Evolutionary conservation across 208 protist genomes (phyloP).

Genomic region (Trypanosoma mega): DNA sequence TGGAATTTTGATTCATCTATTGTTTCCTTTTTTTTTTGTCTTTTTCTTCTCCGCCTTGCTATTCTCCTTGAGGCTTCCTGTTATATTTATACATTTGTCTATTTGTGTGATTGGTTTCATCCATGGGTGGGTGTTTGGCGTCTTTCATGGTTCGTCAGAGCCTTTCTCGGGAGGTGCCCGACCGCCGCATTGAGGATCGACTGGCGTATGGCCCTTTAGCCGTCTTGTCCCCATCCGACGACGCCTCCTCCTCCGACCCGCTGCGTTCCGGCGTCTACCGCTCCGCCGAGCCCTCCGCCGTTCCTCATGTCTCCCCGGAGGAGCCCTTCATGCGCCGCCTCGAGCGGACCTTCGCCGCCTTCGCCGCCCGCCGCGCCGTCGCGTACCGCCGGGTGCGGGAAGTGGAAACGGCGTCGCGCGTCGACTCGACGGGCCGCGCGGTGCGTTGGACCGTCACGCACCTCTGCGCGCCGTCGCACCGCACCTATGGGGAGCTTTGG

Average conservation of each 20-base stretch:
- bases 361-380: no score
- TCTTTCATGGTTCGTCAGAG: constrained; percentile 46
- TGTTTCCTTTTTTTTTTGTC: constrained; percentile 10
- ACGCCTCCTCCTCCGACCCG: constrained; percentile 38
- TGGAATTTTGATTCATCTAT: no score
- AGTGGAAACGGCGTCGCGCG: no score
- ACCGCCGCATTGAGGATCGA: constrained; percentile 26
- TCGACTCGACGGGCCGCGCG: no score
- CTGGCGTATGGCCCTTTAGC: constrained; percentile 43
- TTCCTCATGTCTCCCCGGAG: no score
- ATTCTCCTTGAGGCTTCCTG: background rate
- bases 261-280: constrained; percentile 54
- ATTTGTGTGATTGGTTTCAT: no score
- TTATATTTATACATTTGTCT: background rate
- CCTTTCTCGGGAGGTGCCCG: constrained; percentile 24
- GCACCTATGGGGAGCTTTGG: constrained; percentile 51
- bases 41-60: background rate
- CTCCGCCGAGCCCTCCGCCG: no score
- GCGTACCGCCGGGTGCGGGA: no score
- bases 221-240: constrained; percentile 31
- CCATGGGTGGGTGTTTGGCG: constrained; percentile 55
- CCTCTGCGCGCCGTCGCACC: no score
- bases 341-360: constrained; percentile 30
- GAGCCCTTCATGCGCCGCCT: constrained; percentile 48
- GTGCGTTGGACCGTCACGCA: no score